These are phyloP conservation scores for Telfairia occidentalis DNA, from an alignment of 331 rosid species.

Conservation along the genomic window DNA sequence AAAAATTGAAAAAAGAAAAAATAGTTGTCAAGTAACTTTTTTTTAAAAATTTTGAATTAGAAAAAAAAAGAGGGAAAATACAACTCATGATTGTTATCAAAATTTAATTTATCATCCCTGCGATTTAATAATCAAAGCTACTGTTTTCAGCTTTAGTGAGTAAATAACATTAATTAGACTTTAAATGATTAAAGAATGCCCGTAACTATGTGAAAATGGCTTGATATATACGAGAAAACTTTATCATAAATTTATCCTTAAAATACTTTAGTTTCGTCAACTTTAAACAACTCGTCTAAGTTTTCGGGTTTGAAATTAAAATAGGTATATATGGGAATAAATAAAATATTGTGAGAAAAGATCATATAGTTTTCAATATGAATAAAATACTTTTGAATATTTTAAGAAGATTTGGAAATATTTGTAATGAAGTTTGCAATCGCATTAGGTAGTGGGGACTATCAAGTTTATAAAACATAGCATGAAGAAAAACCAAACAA, in stretches of 20 bases:
- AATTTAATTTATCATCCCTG: background rate
- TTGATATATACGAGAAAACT: background rate
- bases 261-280: background rate
- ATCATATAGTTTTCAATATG: background rate
- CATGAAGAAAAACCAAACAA: background rate
- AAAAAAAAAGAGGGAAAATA: no score
- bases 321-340: background rate
- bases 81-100: no score
- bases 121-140: background rate
- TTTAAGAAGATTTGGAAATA: background rate
- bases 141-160: background rate
- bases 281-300: background rate
- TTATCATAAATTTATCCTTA: background rate
- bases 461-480: background rate
- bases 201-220: background rate
- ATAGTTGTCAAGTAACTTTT: no score
- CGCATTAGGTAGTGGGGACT: conserved; percentile 1
- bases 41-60: no score
- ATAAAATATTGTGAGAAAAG: background rate
- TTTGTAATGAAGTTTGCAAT: background rate
- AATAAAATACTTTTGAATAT: background rate
- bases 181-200: background rate
- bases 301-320: background rate
- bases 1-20: no score
- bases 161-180: no score